phyloP scores from a whole-genome alignment of 345 rosid species.

The Carallia pectinifolia region DNA sequence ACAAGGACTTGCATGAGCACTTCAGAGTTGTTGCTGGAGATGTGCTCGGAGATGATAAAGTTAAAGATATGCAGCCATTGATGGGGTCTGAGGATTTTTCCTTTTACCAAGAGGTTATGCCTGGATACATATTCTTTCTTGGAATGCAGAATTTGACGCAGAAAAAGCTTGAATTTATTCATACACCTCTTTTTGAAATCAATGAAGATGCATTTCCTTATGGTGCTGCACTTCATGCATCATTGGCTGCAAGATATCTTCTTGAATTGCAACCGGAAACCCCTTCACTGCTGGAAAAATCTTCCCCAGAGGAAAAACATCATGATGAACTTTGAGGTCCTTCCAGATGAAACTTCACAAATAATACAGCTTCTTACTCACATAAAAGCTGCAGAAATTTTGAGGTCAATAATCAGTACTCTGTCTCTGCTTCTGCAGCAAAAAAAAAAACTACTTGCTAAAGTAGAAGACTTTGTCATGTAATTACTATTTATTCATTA shows the following conservation, averaged over 20 bases:
- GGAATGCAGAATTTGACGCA: constrained; percentile 60
- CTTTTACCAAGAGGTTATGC: constrained; percentile 69
- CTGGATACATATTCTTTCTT: constrained; percentile 67
- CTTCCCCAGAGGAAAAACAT: constrained; percentile 10
- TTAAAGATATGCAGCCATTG: constrained; percentile 55
- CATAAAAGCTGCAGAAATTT: not conserved
- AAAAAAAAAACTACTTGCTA: not conserved
- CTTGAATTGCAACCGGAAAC: constrained; percentile 32
- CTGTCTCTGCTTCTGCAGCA: not conserved
- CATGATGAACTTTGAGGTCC: constrained; percentile 61
- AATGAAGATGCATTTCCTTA: constrained; percentile 76
- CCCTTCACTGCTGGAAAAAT: constrained; percentile 7
- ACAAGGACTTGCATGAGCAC: constrained; percentile 49
- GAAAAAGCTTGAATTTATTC: constrained; percentile 35
- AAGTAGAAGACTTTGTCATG: not conserved
- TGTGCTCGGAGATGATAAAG: constrained; percentile 56
- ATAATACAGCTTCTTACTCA: not conserved
- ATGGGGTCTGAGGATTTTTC: constrained; percentile 95
- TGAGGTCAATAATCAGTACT: not conserved
- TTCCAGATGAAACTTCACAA: constrained; percentile 2
- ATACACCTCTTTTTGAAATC: constrained; percentile 59
- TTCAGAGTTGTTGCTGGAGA: constrained; percentile 57
- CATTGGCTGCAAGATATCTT: constrained; percentile 67
- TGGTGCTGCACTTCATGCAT: constrained; percentile 92
- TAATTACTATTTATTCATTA: not conserved